Base-by-base conservation (phyloP, 371 early-diverging fungal species). In the Lichtheimia hyalospora region DNA sequence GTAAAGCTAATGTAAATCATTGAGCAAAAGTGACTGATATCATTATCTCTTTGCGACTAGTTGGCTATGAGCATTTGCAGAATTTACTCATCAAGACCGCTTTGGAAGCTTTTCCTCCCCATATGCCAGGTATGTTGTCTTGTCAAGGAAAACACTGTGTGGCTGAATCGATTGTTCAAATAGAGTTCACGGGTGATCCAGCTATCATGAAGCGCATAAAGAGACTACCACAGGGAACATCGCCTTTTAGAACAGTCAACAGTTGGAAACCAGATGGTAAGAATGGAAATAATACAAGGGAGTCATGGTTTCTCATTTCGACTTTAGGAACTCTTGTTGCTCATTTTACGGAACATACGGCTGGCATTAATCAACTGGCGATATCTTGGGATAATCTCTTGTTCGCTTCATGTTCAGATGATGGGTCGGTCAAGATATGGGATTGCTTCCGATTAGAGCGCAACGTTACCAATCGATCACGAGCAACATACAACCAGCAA, bases 351-450 rank as follows among this genome's bases (percentile, higher is more conserved):
- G 96, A 96, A 59, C 97, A 97, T 70, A 85, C 84, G 20, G 93
- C 84, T 4, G 68, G 91, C 1, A 80, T 96, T 14, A 92, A 90
- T 56, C 85, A 89, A 49, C 64, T 95, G 1, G 80, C 77, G 3
- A 81, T 92, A 3, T 81, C 92, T 4, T 89, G 88, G 21, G 92
- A 94, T 70, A 85, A 90, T 61, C 71, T 77, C 3, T 85, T 93
- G 60, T 95, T 96, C 83, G 94, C 88, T 5, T 83, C 94, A 0
- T 88, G 91, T 54, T 89, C 92, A 2, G 90, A 91, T 50, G 96
- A 96, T 68, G 93, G 93, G 8, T 85, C 92, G 0, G 84, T 96
- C 25, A 91, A 90, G 64, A 83, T 96, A 28, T 96, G 95, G 91
- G 97, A 96, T 67, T 89, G 86, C 41, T 75, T 76, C 3, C 80